Base-by-base conservation (phyloP, 768 basidiomycete genomes). In the Pleurotus sapidus region DNA sequence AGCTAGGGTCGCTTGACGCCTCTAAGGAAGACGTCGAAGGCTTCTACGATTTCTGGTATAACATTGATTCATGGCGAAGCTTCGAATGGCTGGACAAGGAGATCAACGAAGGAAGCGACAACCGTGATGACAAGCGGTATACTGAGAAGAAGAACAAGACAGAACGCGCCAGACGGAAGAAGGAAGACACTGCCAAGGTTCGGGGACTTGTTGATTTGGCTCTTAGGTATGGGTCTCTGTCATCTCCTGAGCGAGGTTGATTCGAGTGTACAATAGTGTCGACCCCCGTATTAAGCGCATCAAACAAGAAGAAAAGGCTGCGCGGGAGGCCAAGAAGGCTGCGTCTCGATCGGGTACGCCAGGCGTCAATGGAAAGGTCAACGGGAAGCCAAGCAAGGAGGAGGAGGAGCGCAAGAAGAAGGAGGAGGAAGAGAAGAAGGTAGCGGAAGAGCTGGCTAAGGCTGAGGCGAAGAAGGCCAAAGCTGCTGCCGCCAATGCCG, bases 11-110 rank as follows among this genome's bases (percentile, higher is more conserved):
- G 25, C 72, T 80, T 59, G 81, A 90, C 46, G 84, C 88, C 18
- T 70, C 86, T 57, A 96, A 97, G 73, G 82, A 83, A 62, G 83
- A 84, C 56, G 95, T 98, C 55, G 92, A 96, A 70, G 80, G 75
- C 5, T 98, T 99, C 80, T 99, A 99, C 78, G 91, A 98, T 72
- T 97, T 96, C 73, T 99, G 95, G 94, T 98, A 99, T 81, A 96
- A 95, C 81, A 96, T 99, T 74, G 96, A 98, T 72, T 92, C 89
- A 63, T 99, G 96, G 96, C 80, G 96, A 65, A 92, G 88, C 71
- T 99, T 98, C 70, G 96, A 99, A 74, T 98, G 94, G 80, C 77
- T 90, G 62, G 96, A 99, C 77, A 98, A 99, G 80, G 96, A 99
- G 72, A 89, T 93, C 57, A 96, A 98, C 71, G 96, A 99, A 74